phyloP scores from a whole-genome alignment of 2,329 filamentous ascomycete genomes.

The Colletotrichum sp. region DNA sequence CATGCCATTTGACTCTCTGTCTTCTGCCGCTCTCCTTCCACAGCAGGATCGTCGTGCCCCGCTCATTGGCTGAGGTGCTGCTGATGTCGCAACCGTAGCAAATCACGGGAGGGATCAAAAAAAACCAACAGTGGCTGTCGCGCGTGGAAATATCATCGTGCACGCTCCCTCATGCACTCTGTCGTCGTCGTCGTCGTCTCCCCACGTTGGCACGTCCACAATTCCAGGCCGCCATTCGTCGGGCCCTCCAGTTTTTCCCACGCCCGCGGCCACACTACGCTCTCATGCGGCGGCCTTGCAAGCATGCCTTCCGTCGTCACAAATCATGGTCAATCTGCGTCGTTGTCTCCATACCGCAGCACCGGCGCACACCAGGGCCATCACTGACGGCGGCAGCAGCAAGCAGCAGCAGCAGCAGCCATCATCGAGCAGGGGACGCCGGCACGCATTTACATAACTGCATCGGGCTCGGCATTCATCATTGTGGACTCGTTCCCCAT shows the following conservation, averaged over 20 bases:
- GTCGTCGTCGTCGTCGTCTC: background rate
- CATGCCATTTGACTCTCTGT: background rate
- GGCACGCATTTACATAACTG: slow-evolving; percentile 5
- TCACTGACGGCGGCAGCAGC: background rate
- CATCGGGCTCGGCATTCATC: slow-evolving; percentile 17
- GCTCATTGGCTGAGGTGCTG: background rate
- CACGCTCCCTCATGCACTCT: background rate
- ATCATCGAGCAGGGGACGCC: background rate
- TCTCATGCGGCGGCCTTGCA: background rate
- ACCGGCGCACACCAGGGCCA: background rate
- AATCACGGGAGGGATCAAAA: background rate
- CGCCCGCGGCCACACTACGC: background rate
- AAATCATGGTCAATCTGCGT: background rate
- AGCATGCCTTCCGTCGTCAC: background rate
- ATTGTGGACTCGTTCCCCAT: slow-evolving; percentile 8
- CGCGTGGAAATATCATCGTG: slow-evolving; percentile 10
- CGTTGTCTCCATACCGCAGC: background rate
- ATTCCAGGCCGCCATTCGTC: background rate
- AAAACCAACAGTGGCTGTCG: slow-evolving; percentile 4
- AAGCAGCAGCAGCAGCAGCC: background rate
- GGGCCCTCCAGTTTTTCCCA: background rate
- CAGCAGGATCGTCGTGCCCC: background rate
- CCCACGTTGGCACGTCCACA: background rate
- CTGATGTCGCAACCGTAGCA: background rate
- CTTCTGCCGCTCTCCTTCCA: background rate